phyloP scores from a whole-genome alignment of 768 basidiomycete species.

The Tulasnella sp. region DNA sequence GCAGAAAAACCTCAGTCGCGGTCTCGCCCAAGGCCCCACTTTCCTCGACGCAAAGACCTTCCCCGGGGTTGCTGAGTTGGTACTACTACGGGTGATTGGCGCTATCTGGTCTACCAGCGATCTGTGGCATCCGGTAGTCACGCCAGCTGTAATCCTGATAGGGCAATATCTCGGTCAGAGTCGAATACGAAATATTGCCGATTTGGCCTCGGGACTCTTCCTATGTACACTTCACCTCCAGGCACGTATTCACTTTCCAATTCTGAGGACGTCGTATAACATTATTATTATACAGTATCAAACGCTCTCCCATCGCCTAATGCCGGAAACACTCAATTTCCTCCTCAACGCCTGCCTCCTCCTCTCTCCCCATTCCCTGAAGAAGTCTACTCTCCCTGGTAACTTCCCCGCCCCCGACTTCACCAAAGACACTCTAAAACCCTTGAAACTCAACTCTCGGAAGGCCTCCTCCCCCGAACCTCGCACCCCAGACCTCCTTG shows the following conservation, averaged over 20 bases:
- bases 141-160: conserved; percentile 77
- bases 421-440: conserved; percentile 34
- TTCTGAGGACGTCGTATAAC: neutral
- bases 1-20: conserved; percentile 86
- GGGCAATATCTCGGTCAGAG: conserved; percentile 81
- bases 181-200: conserved; percentile 58
- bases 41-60: conserved; percentile 62
- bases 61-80: conserved; percentile 75
- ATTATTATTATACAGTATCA: conserved; percentile 76
- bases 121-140: conserved; percentile 77
- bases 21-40: conserved; percentile 57
- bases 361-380: conserved; percentile 53
- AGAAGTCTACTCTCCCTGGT: conserved; percentile 44
- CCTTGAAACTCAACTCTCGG: conserved; percentile 32
- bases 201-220: conserved; percentile 80
- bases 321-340: conserved; percentile 86
- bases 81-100: conserved; percentile 68
- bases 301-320: conserved; percentile 64
- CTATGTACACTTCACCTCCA: conserved; percentile 60
- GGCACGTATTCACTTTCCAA: conserved; percentile 21
- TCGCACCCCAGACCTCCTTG: conserved; percentile 37
- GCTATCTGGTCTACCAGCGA: conserved; percentile 89
- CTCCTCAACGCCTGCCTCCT: conserved; percentile 55
- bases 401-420: conserved; percentile 64
- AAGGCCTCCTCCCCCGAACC: conserved; percentile 31